Evolutionary conservation across 129 eudicot species (phyloP).

Genomic region (Scalesia atractyloides): DNA sequence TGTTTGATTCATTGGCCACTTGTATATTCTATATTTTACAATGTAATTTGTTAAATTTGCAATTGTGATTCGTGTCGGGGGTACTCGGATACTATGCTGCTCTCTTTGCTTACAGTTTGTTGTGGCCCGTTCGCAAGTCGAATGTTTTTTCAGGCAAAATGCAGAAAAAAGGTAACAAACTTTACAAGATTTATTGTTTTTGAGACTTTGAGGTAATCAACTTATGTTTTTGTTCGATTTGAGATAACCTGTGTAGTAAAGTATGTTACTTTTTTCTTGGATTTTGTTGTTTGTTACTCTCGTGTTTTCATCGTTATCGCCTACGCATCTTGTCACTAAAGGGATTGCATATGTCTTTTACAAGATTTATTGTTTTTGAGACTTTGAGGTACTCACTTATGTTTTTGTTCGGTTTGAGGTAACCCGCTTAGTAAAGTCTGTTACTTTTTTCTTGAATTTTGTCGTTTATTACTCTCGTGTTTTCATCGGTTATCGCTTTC

Average conservation of each 20-base stretch:
- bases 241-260: neutral
- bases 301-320: neutral
- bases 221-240: neutral
- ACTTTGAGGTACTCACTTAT: neutral
- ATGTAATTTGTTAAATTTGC: constrained; percentile 16
- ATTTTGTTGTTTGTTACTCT: constrained; percentile 6
- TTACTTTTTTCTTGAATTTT: constrained; percentile 7
- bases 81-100: constrained; percentile 9
- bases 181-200: neutral
- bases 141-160: neutral
- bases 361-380: neutral
- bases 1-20: neutral
- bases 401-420: neutral
- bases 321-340: neutral
- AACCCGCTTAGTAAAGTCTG: neutral
- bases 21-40: constrained; percentile 19
- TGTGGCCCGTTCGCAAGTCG: neutral
- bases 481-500: neutral
- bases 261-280: constrained; percentile 6
- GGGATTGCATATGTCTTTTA: neutral
- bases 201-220: neutral
- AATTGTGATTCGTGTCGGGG: constrained; percentile 17
- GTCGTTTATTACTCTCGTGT: neutral
- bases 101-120: neutral
- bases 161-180: constrained; percentile 12